phyloP scores from a whole-genome alignment of 176 grass and related monocot species.

The Oryza meridionalis region DNA sequence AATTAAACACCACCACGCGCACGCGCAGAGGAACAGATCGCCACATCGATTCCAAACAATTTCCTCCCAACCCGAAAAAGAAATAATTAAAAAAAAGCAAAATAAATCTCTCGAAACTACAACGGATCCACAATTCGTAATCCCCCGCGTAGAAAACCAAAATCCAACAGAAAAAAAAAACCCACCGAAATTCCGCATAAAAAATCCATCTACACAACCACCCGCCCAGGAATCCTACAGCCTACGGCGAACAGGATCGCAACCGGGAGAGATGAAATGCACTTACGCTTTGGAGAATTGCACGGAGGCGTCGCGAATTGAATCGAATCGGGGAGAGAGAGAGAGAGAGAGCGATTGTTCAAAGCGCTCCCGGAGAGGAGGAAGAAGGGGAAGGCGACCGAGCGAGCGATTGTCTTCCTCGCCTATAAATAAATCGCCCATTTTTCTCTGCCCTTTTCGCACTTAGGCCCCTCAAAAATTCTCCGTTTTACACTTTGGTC shows the following conservation, averaged over 20 bases:
- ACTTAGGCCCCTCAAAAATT: not conserved
- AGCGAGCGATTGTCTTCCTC: not conserved
- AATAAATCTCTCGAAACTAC: not conserved
- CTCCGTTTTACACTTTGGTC: not conserved
- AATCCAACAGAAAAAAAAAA: not conserved
- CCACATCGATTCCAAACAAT: not conserved
- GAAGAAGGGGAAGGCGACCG: not conserved
- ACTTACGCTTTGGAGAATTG: constrained; percentile 13
- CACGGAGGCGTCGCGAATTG: not conserved
- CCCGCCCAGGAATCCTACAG: not conserved
- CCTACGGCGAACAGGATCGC: not conserved
- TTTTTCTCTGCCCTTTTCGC: not conserved
- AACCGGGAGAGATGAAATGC: not conserved
- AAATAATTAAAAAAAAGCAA: not conserved
- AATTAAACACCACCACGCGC: not conserved
- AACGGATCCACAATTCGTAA: not conserved
- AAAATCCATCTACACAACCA: not conserved
- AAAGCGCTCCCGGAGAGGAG: not conserved
- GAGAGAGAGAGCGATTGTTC: not conserved
- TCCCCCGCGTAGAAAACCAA: not conserved
- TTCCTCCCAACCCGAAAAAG: not conserved
- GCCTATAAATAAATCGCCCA: constrained; percentile 24
- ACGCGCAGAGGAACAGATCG: not conserved
- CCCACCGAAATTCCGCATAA: not conserved
- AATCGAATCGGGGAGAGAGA: no score